Conservation (phyloP, 441 rosid genomes). For the Bocquillonia castaneifolia region DNA sequence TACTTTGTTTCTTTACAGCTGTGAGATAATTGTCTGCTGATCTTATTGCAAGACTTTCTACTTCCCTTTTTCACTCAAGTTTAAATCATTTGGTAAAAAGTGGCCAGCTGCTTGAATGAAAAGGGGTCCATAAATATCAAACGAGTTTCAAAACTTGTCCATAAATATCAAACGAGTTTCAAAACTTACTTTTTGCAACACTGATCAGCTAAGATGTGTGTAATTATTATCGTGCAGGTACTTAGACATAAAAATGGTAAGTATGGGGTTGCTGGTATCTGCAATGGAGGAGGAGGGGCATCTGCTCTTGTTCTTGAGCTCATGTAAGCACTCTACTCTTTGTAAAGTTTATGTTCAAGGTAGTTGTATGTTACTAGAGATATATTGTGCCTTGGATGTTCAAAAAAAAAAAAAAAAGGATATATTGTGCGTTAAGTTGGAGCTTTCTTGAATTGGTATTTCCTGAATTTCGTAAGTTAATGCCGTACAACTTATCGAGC, state of each 20-base stretch:
- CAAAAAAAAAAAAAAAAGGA: no score
- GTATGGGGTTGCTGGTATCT: conserved; percentile 71
- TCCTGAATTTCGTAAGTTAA: not conserved
- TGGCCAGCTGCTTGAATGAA: conserved; percentile 8
- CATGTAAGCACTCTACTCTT: conserved; percentile 55
- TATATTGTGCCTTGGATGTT: no score
- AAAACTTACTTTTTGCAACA: no score
- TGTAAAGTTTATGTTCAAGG: not conserved
- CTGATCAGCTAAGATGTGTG: conserved; percentile 3
- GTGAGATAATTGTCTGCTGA: not conserved
- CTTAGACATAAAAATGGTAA: conserved; percentile 76
- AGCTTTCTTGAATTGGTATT: not conserved
- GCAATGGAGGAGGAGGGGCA: conserved; percentile 99
- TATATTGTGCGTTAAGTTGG: not conserved
- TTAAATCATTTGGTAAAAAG: not conserved
- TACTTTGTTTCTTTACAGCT: not conserved
- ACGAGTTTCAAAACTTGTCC: no score
- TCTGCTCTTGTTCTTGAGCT: conserved; percentile 85
- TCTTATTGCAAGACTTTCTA: not conserved
- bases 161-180: not conserved
- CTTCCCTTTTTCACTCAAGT: not conserved
- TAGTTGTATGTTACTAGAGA: not conserved
- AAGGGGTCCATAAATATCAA: not conserved
- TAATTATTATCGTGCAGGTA: conserved; percentile 43
- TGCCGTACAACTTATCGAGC: not conserved